Conservation (phyloP, 2,329 filamentous ascomycete species). For the Aspergillus fumigatiaffinis region DNA sequence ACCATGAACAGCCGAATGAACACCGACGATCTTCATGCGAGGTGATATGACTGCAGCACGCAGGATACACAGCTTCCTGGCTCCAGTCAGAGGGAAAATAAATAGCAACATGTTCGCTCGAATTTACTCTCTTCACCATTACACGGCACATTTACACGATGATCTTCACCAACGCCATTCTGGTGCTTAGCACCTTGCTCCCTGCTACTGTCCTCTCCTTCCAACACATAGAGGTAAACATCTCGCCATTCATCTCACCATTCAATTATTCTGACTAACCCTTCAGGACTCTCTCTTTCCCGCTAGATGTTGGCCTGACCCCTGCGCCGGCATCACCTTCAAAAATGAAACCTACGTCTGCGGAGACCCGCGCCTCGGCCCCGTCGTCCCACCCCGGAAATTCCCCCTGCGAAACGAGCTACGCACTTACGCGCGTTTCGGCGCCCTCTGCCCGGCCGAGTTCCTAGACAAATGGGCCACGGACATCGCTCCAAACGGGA, state of each 20-base stretch:
- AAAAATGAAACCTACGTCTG: slow-evolving; percentile 32
- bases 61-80: too few species aligned
- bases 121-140: neutral
- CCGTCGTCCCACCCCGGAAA: slow-evolving; percentile 28
- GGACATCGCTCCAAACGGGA: slow-evolving; percentile 1
- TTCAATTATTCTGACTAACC: neutral
- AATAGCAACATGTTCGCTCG: neutral
- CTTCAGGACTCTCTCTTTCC: neutral
- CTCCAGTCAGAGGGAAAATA: neutral
- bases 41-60: neutral
- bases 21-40: neutral
- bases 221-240: neutral
- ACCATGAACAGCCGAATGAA: too few species aligned
- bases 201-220: neutral
- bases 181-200: neutral
- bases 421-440: slow-evolving; percentile 39
- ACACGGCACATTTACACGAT: neutral
- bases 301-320: slow-evolving; percentile 16
- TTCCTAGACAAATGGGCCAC: slow-evolving; percentile 29
- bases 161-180: neutral
- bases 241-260: too few species aligned
- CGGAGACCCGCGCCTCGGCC: slow-evolving; percentile 39
- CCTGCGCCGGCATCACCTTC: slow-evolving; percentile 32
- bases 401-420: slow-evolving; percentile 30
- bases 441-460: slow-evolving; percentile 38